phyloP scores from a whole-genome alignment of 768 basidiomycete species.

The Tulasnella sp. region DNA sequence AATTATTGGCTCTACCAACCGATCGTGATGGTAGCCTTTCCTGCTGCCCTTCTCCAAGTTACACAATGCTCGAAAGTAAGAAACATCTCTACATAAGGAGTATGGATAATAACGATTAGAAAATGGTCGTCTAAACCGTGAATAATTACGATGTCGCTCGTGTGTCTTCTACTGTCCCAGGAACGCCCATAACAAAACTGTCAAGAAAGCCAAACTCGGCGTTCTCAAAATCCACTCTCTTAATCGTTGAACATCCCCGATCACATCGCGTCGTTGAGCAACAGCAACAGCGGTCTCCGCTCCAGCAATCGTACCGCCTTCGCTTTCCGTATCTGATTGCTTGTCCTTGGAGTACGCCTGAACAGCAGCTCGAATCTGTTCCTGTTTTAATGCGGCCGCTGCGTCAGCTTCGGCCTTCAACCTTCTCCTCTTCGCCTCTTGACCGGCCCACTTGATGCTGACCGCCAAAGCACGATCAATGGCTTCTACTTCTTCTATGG shows the following conservation, averaged over 20 bases:
- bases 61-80: neutral
- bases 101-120: too few species aligned
- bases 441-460: constrained; percentile 18
- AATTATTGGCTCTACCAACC: too few species aligned
- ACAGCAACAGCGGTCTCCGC: neutral
- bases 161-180: neutral
- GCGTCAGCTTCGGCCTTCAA: neutral
- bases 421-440: constrained; percentile 19
- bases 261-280: neutral
- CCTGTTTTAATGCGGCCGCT: constrained; percentile 4
- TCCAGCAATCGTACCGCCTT: neutral
- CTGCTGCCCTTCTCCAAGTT: neutral
- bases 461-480: constrained; percentile 18
- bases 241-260: neutral
- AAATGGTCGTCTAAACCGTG: too few species aligned
- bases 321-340: neutral
- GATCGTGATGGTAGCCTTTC: too few species aligned
- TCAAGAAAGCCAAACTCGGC: neutral
- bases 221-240: neutral
- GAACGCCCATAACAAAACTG: neutral
- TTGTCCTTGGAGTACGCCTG: neutral
- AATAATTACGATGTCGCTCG: constrained; percentile 2
- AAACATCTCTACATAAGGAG: too few species aligned
- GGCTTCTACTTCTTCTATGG: neutral
- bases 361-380: neutral